Base-by-base conservation (phyloP, 371 early-diverging fungal genomes). In the Apophysomyces variabilis region DNA sequence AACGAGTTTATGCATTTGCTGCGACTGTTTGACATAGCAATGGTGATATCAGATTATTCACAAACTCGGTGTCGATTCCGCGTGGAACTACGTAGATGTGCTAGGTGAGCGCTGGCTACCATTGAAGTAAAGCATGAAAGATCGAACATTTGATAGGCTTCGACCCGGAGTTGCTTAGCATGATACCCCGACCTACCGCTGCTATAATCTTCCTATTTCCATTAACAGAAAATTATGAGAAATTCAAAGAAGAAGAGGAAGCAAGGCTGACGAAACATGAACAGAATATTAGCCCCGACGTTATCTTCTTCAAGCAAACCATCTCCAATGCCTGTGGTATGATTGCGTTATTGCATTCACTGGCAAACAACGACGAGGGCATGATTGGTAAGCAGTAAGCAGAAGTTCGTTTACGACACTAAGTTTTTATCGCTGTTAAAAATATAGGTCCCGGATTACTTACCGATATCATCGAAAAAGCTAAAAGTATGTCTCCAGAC, bases 301-400 rank as follows among this genome's bases (percentile, higher is more conserved):
- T 94, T 7, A 83, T 90, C 50, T 96, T 93, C 66, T 89, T 91
- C 64, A 85, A 85, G 35, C 97, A 98, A 76, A 96, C 96, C 1
- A 96, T 97, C 54, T 73, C 81, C 50, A 97, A 98, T 72, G 97
- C 97, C 1, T 98, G 98, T 67, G 95, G 95, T 26, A 92, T 94
- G 57, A 93, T 93, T 76, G 94, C 90, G 0, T 79, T 94, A 6
- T 70, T 94, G 36, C 95, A 93, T 67, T 85, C 92, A 0, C 68
- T 93, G 21, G 87, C 85, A 44, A 93, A 87, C 69, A 90, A 84
- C 67, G 81, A 71, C 35, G 65, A 82, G 26, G 38, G 45, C 4
- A 61, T 88, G 39, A 65, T 70, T 16, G 75, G 85, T 69, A 71
- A 66, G 57, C 62, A 38, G 69, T 47, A 6, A 36, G 71, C 7